Evolutionary conservation across 1,139 yeast genomes (phyloP).

Genomic region (Blastobotrys indianensis): DNA sequence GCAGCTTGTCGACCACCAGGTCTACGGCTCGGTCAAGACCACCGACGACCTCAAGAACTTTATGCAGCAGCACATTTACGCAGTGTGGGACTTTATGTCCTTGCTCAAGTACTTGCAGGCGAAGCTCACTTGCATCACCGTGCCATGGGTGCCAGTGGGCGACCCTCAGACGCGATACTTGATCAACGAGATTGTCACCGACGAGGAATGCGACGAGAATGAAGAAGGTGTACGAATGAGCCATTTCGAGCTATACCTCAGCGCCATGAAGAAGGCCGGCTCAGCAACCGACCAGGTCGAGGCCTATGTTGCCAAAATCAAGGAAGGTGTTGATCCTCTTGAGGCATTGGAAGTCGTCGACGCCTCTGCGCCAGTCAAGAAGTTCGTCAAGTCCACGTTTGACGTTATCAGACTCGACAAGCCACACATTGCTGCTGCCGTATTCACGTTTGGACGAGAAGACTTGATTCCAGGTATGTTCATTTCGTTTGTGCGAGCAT

Average conservation of each 20-base stretch:
- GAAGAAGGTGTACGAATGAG: constrained; percentile 21
- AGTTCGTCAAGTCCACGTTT: constrained; percentile 63
- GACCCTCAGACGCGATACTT: constrained; percentile 20
- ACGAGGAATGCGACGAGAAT: constrained; percentile 21
- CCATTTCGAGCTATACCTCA: constrained; percentile 20
- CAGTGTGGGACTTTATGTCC: constrained; percentile 24
- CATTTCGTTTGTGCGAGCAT: constrained; percentile 62
- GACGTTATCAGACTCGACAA: constrained; percentile 52
- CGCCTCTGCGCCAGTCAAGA: constrained; percentile 15
- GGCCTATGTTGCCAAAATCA: constrained; percentile 15
- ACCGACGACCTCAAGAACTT: constrained; percentile 17
- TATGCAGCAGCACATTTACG: constrained; percentile 22
- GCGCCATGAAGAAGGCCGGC: constrained; percentile 21
- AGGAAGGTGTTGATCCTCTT: constrained; percentile 9
- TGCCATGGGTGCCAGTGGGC: constrained; percentile 23
- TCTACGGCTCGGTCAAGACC: constrained; percentile 19
- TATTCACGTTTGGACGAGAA: constrained; percentile 22
- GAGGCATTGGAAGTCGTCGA: constrained; percentile 14
- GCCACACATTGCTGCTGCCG: constrained; percentile 23
- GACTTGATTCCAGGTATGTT: constrained; percentile 48
- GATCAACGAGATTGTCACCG: constrained; percentile 22
- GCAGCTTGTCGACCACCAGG: constrained; percentile 19
- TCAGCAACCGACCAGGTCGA: constrained; percentile 18
- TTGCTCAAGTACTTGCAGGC: constrained; percentile 19
- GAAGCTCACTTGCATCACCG: constrained; percentile 18